Conservation (phyloP, 768 basidiomycete genomes). For the Suillus weaverae region DNA sequence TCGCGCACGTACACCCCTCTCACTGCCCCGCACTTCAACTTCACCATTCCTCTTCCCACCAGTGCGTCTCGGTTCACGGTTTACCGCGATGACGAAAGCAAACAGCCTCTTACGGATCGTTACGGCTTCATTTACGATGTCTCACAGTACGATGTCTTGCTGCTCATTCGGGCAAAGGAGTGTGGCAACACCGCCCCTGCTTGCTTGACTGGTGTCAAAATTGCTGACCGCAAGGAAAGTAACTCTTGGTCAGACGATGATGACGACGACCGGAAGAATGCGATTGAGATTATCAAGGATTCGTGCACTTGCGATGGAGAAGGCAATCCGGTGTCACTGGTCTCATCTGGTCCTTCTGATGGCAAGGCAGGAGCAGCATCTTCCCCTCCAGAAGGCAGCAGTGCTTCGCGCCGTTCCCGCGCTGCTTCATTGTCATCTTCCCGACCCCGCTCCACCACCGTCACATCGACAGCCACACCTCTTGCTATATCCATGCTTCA, state of each 20-base stretch:
- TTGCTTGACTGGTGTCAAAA: constrained; percentile 83
- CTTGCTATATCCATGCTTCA: background rate
- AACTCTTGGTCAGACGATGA: constrained; percentile 76
- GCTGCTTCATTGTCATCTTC: constrained; percentile 51
- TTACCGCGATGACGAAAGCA: constrained; percentile 50
- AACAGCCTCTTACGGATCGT: constrained; percentile 74
- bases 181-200: constrained; percentile 79
- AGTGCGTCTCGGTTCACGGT: constrained; percentile 55
- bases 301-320: constrained; percentile 42
- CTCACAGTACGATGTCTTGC: constrained; percentile 73
- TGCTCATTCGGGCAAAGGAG: constrained; percentile 71
- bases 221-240: constrained; percentile 79
- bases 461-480: constrained; percentile 28
- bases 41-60: constrained; percentile 60
- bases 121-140: constrained; percentile 93
- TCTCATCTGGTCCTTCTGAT: constrained; percentile 14
- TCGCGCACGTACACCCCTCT: constrained; percentile 73
- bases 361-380: constrained; percentile 14
- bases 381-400: constrained; percentile 19
- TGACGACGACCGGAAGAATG: constrained; percentile 36
- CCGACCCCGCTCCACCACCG: constrained; percentile 45
- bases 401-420: constrained; percentile 33
- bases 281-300: constrained; percentile 41
- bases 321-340: constrained; percentile 9
- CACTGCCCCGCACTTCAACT: constrained; percentile 72